These are phyloP conservation scores for Diaporthe sp. DNA, from an alignment of 2,329 filamentous ascomycete species.

Conservation along the genomic window DNA sequence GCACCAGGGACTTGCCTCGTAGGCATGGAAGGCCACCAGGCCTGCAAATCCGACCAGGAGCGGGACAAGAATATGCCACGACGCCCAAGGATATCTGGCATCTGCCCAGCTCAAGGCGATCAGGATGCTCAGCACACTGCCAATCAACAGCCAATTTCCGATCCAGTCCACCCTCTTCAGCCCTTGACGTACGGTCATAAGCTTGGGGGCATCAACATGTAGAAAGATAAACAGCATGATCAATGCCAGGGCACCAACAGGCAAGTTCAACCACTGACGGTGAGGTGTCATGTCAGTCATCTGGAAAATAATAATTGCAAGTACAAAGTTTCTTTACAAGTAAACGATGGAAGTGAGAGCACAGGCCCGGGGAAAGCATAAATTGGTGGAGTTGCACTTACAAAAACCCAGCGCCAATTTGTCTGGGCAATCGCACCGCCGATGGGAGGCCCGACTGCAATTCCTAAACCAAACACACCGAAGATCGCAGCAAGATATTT, in stretches of 20 bases:
- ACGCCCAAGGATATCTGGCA: slow-evolving; percentile 56
- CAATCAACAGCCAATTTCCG: slow-evolving; percentile 50
- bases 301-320: background rate
- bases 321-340: background rate
- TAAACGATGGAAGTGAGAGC: background rate
- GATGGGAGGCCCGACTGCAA: slow-evolving; percentile 40
- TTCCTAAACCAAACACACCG: slow-evolving; percentile 44
- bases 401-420: slow-evolving; percentile 45
- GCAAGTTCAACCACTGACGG: slow-evolving; percentile 42
- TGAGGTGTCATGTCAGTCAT: background rate
- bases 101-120: slow-evolving; percentile 59
- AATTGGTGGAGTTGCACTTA: background rate
- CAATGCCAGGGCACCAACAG: background rate
- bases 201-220: slow-evolving; percentile 51
- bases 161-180: slow-evolving; percentile 49
- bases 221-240: slow-evolving; percentile 54
- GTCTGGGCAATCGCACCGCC: slow-evolving; percentile 42
- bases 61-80: slow-evolving; percentile 52
- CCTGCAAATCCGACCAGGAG: slow-evolving; percentile 54
- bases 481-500: slow-evolving; percentile 41
- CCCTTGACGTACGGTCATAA: slow-evolving; percentile 44
- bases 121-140: slow-evolving; percentile 52
- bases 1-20: slow-evolving; percentile 24
- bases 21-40: slow-evolving; percentile 31
- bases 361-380: too few relatives aligned